A percentile compares a stretch with the other conserved stretches of the same genome.
Conservation (phyloP, 2,329 filamentous ascomycete genomes). For the Penicillium sp. region DNA sequence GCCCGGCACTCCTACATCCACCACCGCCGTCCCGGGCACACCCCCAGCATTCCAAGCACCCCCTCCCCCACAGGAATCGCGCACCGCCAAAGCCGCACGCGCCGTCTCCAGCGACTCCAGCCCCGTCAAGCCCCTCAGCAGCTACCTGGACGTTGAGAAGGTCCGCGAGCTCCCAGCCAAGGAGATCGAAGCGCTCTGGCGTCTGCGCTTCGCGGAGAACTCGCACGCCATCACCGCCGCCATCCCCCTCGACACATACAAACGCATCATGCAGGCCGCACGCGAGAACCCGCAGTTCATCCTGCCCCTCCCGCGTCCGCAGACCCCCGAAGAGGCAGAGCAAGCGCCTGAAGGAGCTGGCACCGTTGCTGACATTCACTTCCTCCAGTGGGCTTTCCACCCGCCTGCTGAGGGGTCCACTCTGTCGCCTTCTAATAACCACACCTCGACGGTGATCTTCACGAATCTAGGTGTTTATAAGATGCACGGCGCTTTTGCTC, state of each 20-base stretch:
- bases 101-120: slow-evolving; percentile 50
- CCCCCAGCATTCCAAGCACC: slow-evolving; percentile 38
- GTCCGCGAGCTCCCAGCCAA: slow-evolving; percentile 67
- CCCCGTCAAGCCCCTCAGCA: slow-evolving; percentile 63
- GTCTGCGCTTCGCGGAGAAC: slow-evolving; percentile 74
- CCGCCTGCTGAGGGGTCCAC: slow-evolving; percentile 46
- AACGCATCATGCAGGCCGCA: slow-evolving; percentile 67
- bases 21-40: slow-evolving; percentile 35
- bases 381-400: slow-evolving; percentile 94
- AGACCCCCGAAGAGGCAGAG: slow-evolving; percentile 22
- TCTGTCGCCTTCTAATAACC: slow-evolving; percentile 47
- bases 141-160: slow-evolving; percentile 78
- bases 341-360: slow-evolving; percentile 29
- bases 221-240: slow-evolving; percentile 77
- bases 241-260: slow-evolving; percentile 72
- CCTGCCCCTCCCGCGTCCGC: slow-evolving; percentile 66
- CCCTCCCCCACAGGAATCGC: slow-evolving; percentile 35
- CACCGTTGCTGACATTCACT: slow-evolving; percentile 77
- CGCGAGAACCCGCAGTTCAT: slow-evolving; percentile 82
- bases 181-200: slow-evolving; percentile 87
- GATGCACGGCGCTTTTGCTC: slow-evolving; percentile 79
- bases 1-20: slow-evolving; percentile 29
- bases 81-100: slow-evolving; percentile 33
- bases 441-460: slow-evolving; percentile 77
- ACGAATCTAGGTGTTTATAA: slow-evolving; percentile 94